Evolutionary conservation across 2,329 filamentous ascomycete species (phyloP).

Genomic region (Aspergillus quadricinctus): DNA sequence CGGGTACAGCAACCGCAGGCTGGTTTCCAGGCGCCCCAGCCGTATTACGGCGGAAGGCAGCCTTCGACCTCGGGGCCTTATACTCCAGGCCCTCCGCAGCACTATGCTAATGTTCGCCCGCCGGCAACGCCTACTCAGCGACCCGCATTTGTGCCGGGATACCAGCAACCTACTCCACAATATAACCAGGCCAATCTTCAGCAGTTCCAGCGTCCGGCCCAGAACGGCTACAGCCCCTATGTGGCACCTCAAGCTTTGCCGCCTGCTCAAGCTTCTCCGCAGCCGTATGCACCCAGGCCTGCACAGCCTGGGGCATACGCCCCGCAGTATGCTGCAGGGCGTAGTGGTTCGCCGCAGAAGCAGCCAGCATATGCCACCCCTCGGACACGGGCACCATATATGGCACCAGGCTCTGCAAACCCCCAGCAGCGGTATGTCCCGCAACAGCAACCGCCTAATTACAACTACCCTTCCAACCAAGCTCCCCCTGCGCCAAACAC

Average conservation of each 20-base stretch:
- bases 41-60: conserved; percentile 28
- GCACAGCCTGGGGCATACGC: conserved; percentile 31
- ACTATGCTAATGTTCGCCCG: conserved; percentile 28
- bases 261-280: conserved; percentile 29
- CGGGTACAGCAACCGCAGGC: conserved; percentile 24
- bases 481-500: conserved; percentile 23
- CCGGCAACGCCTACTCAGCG: conserved; percentile 35
- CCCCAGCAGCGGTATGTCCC: conserved; percentile 28
- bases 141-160: conserved; percentile 32
- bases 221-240: conserved; percentile 35
- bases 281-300: conserved; percentile 33
- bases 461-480: conserved; percentile 29
- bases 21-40: conserved; percentile 26
- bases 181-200: conserved; percentile 33
- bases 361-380: conserved; percentile 28
- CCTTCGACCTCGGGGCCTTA: conserved; percentile 29
- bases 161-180: conserved; percentile 29
- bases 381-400: conserved; percentile 32
- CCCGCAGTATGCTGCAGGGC: conserved; percentile 19
- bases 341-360: conserved; percentile 32
- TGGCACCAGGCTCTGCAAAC: conserved; percentile 26
- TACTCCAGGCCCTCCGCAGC: conserved; percentile 27
- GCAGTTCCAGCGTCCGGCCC: conserved; percentile 37
- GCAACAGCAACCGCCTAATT: conserved; percentile 26
- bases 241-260: conserved; percentile 25